Evolutionary conservation across 1,284 basidiomycete species (phyloP).

Genomic region (Cryptococcus hybrid): DNA sequence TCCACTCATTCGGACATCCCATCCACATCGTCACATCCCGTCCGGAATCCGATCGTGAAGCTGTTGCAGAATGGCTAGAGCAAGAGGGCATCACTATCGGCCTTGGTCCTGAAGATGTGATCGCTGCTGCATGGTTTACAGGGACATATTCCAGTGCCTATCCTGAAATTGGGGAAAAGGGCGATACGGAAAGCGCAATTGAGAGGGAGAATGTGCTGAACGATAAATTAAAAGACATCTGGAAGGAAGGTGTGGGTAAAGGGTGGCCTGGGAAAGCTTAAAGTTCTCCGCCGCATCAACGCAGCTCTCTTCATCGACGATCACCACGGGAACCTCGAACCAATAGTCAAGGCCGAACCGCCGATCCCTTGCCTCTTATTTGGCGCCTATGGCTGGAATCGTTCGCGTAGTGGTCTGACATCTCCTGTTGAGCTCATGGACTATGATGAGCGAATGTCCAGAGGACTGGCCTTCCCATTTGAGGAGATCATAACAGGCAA

Average conservation of each 20-base stretch:
- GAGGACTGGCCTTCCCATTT: conserved; percentile 14
- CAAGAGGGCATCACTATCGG: conserved; percentile 29
- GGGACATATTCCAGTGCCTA: conserved; percentile 11
- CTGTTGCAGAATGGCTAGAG: conserved; percentile 22
- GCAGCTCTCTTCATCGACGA: conserved; percentile 37
- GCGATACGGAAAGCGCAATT: conserved; percentile 12
- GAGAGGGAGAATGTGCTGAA: conserved; percentile 17
- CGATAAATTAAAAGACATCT: conserved; percentile 14
- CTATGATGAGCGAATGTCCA: conserved; percentile 23
- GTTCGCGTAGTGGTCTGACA: conserved; percentile 17
- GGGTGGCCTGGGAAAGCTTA: conserved; percentile 22
- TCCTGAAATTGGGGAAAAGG: conserved; percentile 7
- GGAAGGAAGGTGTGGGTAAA: conserved; percentile 9
- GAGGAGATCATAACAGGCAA: conserved; percentile 14
- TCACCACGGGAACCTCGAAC: conserved; percentile 29
- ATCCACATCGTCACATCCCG: conserved; percentile 39
- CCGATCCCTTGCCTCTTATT: conserved; percentile 32
- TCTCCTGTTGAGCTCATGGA: conserved; percentile 30
- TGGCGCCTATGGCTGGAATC: conserved; percentile 29
- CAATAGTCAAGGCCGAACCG: conserved; percentile 22
- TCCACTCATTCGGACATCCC: conserved; percentile 35
- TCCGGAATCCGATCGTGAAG: conserved; percentile 12
- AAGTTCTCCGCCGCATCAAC: conserved; percentile 34
- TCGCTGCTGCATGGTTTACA: conserved; percentile 26
- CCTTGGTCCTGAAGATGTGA: conserved; percentile 15